These are phyloP conservation scores for Blastobotrys indianensis DNA, from an alignment of 1,139 yeast genomes.

Conservation along the genomic window DNA sequence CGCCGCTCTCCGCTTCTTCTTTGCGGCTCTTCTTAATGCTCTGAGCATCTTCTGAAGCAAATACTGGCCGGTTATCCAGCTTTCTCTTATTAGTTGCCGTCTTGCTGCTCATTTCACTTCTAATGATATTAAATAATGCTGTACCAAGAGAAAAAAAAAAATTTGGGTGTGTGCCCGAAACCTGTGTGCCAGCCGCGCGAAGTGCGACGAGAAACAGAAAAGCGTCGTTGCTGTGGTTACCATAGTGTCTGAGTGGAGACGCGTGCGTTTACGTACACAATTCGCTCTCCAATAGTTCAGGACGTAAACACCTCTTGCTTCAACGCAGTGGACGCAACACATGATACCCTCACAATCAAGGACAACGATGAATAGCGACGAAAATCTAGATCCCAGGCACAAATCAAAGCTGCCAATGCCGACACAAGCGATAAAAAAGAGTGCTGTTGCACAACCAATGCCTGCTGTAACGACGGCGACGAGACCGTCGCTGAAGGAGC, in stretches of 20 bases:
- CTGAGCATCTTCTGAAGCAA: background rate
- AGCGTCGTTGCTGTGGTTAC: background rate
- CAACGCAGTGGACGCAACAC: background rate
- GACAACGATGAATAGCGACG: slow-evolving; percentile 4
- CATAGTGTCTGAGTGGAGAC: background rate
- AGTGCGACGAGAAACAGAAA: no score
- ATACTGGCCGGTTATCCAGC: background rate
- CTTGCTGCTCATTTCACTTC: no score
- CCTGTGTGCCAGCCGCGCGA: background rate
- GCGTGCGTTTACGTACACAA: background rate
- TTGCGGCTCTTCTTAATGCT: background rate
- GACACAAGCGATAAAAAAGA: background rate
- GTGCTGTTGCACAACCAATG: no score
- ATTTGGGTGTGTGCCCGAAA: no score
- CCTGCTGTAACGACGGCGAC: slow-evolving; percentile 6
- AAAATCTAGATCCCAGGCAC: slow-evolving; percentile 5
- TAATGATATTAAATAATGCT: no score
- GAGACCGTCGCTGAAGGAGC: slow-evolving; percentile 11
- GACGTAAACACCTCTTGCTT: background rate
- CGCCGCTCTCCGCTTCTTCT: background rate
- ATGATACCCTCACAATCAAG: background rate
- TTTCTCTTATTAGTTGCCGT: background rate
- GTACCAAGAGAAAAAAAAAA: no score
- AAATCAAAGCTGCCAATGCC: slow-evolving; percentile 2
- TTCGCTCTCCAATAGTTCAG: slow-evolving; percentile 1